Base-by-base conservation (phyloP, 495 filamentous ascomycete genomes). In the Daldinia decipiens region DNA sequence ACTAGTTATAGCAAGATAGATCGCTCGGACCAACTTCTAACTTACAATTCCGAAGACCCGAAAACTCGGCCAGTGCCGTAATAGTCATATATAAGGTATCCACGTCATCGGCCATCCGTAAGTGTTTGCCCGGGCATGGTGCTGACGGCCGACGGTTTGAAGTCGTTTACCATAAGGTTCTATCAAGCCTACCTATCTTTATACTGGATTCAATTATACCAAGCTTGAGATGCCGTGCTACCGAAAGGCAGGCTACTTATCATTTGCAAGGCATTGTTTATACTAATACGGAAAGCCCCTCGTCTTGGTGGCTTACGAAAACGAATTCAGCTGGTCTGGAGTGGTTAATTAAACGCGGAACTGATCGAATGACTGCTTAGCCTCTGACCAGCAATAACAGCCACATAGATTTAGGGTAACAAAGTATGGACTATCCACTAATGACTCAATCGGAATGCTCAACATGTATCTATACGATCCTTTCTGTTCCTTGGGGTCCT, bases 231-330 rank as follows among this genome's bases (percentile, higher is more conserved):
- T 47, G 43, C 17, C 24, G 19, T 47, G 43, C 43, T 21, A 36
- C 11, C 9, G 7, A 11, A 21, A 24, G 19, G 17, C 26, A 15
- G 26, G 1, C 12, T 31, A 31, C 24, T 15, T 17, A 11, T 29
- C 50, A 19, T 45, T 45, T 26, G 29, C 7, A 24, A 5, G 47
- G 29, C 21, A 52, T 15, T 31, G 3, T 13, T 12, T 15, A 57
- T 24, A 57, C 32, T 21, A 39, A 57, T 12, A 39, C 34, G 31
- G 54, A 57, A 57, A 24, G n/a, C 19, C 17, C 34, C 54, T 34
- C 19, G 54, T 34, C 32, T 57, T 11, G 32, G 32, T 38, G 54
- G 54, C 31, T 38, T 34, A 38, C 19, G 54, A 39, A 21, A 57
- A 39, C 31, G 34, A 57, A 38, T 24, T 57, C 50, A 31, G 24